Evolutionary conservation across 2,329 filamentous ascomycete genomes (phyloP).

Genomic region (Cladorrhinum sp.): DNA sequence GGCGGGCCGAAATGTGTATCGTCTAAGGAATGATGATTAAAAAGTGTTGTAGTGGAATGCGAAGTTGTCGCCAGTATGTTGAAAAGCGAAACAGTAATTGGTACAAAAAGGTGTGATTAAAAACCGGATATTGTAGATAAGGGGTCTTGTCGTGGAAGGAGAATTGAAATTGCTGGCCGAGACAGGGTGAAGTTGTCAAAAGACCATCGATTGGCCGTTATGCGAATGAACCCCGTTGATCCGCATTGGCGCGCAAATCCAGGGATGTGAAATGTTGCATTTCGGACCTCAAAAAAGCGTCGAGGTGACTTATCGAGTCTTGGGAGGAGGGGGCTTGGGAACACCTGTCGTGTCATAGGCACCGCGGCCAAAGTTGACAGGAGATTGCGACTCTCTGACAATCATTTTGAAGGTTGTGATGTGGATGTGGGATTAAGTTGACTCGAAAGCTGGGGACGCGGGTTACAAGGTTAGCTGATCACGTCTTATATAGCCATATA

Average conservation of each 20-base stretch:
- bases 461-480: slow-evolving; percentile 26
- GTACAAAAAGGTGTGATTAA: slow-evolving; percentile 23
- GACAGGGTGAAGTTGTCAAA: slow-evolving; percentile 8
- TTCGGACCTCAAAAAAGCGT: slow-evolving; percentile 1
- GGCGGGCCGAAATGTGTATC: slow-evolving; percentile 33
- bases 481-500: slow-evolving; percentile 18
- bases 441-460: slow-evolving; percentile 6
- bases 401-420: slow-evolving; percentile 32
- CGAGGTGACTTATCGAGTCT: slow-evolving; percentile 32
- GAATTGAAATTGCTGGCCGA: slow-evolving; percentile 1
- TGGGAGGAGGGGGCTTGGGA: slow-evolving; percentile 37
- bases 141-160: background rate
- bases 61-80: slow-evolving; percentile 4
- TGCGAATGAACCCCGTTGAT: slow-evolving; percentile 13
- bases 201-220: slow-evolving; percentile 7
- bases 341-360: slow-evolving; percentile 39
- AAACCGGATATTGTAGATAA: slow-evolving; percentile 20
- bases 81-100: slow-evolving; percentile 10
- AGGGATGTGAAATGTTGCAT: slow-evolving; percentile 15
- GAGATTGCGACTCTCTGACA: slow-evolving; percentile 30
- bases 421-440: slow-evolving; percentile 5
- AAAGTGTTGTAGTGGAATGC: slow-evolving; percentile 34
- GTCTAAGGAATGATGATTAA: slow-evolving; percentile 34
- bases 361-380: slow-evolving; percentile 36
- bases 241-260: slow-evolving; percentile 15